A percentile compares a stretch with the other conserved stretches of the same genome.
These are phyloP conservation scores for Phytopythium sindhum DNA, from an alignment of 352 stramenopile species.

Conservation along the genomic window DNA sequence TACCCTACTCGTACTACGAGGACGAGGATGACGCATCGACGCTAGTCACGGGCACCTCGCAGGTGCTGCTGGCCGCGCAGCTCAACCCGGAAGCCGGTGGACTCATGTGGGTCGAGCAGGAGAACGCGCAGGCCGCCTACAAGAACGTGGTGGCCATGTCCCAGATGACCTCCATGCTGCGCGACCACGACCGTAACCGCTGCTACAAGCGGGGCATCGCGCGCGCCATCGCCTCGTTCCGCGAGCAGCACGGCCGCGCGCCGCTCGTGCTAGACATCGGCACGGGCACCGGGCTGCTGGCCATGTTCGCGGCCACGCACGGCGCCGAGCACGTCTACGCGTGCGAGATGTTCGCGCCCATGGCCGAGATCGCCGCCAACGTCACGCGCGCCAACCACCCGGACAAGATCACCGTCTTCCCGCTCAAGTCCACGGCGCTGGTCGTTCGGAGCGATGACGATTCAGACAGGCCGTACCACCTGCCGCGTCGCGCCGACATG, in stretches of 20 bases:
- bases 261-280: slow-evolving; percentile 83
- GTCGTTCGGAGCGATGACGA: slow-evolving; percentile 20
- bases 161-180: slow-evolving; percentile 88
- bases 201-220: slow-evolving; percentile 78
- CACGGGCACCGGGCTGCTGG: slow-evolving; percentile 74
- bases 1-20: slow-evolving; percentile 77
- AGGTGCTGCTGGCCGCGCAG: slow-evolving; percentile 68
- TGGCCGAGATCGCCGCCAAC: slow-evolving; percentile 75
- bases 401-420: slow-evolving; percentile 75
- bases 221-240: slow-evolving; percentile 54
- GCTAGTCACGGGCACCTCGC: slow-evolving; percentile 54
- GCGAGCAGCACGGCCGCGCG: slow-evolving; percentile 26
- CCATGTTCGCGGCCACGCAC: slow-evolving; percentile 84
- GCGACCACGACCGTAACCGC: slow-evolving; percentile 68
- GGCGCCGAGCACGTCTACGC: slow-evolving; percentile 88
- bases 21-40: slow-evolving; percentile 55
- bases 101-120: slow-evolving; percentile 81
- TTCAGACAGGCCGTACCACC: slow-evolving; percentile 22
- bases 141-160: slow-evolving; percentile 85
- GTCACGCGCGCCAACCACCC: slow-evolving; percentile 68
- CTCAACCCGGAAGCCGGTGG: slow-evolving; percentile 68
- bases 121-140: slow-evolving; percentile 53
- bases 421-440: slow-evolving; percentile 73
- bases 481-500: slow-evolving; percentile 79
- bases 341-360: slow-evolving; percentile 90